Evolutionary conservation across 2,329 filamentous ascomycete species (phyloP), one percentile per base, ranked within the genome.

Genomic region (Ophiognomonia clavigignenti-juglandacearum): DNA sequence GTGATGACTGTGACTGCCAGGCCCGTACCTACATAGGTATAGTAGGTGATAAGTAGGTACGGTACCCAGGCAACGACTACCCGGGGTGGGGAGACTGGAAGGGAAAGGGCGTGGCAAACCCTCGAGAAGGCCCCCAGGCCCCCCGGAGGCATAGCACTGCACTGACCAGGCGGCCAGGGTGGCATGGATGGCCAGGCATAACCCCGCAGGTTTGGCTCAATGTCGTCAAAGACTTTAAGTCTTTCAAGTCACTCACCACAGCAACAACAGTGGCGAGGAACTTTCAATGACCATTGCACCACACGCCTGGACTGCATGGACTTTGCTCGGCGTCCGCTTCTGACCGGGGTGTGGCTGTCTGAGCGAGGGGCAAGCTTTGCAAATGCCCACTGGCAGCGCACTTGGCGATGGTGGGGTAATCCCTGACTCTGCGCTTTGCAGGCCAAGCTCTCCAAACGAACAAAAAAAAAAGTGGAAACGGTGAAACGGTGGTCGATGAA

Each of bases 91-190:
- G 29, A 10, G n/a, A 13, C 11, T 4, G 10, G n/a, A 11, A 10
- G n/a, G n/a, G n/a, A 32, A 42, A 14, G 45, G 40, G 39, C 23
- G 42, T 45, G 42, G 32, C 42, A 34, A 45, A 45, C 38, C 34
- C 22, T 4, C 20, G 22, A 26, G 42, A 34, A 45, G 6, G 11
- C 4, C 26, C 26, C 7, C 26, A n/a, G 13, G 11, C 29, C 11
- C n/a, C 10, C 13, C 4, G 29, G 13, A 31, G 29, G 29, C n/a
- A 29, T 8, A 13, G 26, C 26, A 31, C n/a, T n/a, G n/a, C n/a
- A n/a, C 11, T 29, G 32, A 24, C 11, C 34, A 14, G 34, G 16
- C 27, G 16, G 32, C 29, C 27, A 36, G 36, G 24, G 19, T 20
- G 34, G 31, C 18, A 34, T 29, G 22, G 34, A 22, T 14, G 39